phyloP scores from a whole-genome alignment of 495 filamentous ascomycete genomes.

The Aspergillus baeticus region DNA sequence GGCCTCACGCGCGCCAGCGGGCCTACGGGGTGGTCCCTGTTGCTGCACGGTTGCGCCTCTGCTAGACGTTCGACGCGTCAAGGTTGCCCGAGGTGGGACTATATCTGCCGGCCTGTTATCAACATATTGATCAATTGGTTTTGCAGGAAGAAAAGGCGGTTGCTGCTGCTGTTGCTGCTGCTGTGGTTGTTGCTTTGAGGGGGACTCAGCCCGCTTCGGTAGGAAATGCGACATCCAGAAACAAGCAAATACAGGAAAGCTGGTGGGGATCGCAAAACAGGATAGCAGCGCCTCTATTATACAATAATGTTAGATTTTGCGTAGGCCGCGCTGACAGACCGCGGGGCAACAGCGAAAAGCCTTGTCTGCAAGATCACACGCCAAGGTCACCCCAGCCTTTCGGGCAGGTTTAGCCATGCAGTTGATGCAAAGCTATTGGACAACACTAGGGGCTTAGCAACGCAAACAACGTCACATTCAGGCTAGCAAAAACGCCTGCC shows the following conservation, averaged over 20 bases:
- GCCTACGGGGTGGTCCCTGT: background rate
- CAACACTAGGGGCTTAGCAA: no score
- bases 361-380: background rate
- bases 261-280: no score
- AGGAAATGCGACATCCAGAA: background rate
- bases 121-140: background rate
- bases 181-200: no score
- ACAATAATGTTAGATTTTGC: background rate
- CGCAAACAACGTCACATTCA: background rate
- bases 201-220: background rate
- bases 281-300: no score
- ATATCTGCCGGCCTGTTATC: background rate
- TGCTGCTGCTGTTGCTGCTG: no score
- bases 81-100: background rate
- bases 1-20: background rate
- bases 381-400: slow-evolving; percentile 3
- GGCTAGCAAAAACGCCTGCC: background rate
- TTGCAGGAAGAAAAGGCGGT: background rate
- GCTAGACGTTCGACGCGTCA: background rate
- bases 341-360: no score
- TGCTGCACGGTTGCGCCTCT: background rate
- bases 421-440: background rate
- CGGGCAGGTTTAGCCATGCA: slow-evolving; percentile 4
- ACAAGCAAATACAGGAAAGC: background rate
- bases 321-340: background rate